A percentile compares a stretch with the other conserved stretches of the same genome.
These are phyloP conservation scores for Aspergillus sclerotioniger DNA, from an alignment of 495 filamentous ascomycete genomes.

Conservation along the genomic window DNA sequence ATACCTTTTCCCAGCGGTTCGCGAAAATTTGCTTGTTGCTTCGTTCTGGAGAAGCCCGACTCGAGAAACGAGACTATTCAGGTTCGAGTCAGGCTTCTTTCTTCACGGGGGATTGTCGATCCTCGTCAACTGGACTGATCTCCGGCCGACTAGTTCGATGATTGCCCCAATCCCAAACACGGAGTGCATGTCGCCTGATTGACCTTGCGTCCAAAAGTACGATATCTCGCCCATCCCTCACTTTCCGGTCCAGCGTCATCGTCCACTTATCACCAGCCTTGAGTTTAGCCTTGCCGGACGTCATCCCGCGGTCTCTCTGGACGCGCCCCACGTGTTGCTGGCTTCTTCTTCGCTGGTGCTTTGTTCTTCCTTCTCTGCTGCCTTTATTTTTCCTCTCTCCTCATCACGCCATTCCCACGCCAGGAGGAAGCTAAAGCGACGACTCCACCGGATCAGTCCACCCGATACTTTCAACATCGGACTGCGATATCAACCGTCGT, in stretches of 20 bases:
- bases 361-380: neutral
- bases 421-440: neutral
- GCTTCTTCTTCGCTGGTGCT: neutral
- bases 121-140: neutral
- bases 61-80: neutral
- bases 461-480: neutral
- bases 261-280: constrained; percentile 8
- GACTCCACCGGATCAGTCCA: constrained; percentile 12
- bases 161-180: neutral
- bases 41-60: too few species aligned
- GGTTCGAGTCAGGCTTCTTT: neutral
- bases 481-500: neutral
- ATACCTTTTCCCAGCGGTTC: neutral
- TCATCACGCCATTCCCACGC: constrained; percentile 5
- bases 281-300: constrained; percentile 16
- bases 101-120: constrained; percentile 6
- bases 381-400: constrained; percentile 7
- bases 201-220: constrained; percentile 3
- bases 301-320: constrained; percentile 27
- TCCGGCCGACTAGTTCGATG: neutral
- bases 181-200: constrained; percentile 4
- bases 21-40: neutral
- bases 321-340: constrained; percentile 24
- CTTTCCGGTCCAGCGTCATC: constrained; percentile 12
- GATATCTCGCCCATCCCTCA: constrained; percentile 1